Evolutionary conservation across 768 basidiomycete species (phyloP).

Genomic region (Termitomyces sp.): DNA sequence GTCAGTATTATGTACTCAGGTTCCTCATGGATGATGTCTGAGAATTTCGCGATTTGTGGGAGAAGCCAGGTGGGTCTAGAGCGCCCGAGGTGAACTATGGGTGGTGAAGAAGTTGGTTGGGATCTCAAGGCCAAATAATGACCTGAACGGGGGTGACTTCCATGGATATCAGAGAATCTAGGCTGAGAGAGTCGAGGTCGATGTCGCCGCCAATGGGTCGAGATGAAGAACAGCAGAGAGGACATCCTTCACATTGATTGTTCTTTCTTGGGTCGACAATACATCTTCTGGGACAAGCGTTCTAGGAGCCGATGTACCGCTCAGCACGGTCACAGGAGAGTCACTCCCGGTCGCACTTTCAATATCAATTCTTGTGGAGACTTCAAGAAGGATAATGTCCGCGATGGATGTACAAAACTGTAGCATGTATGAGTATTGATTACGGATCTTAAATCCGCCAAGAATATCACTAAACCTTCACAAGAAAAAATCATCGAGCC

Average conservation of each 20-base stretch:
- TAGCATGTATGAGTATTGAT: conserved; percentile 25
- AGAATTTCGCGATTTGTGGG: neutral
- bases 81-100: conserved; percentile 23
- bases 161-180: conserved; percentile 71
- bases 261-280: conserved; percentile 14
- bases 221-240: conserved; percentile 43
- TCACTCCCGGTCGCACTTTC: neutral
- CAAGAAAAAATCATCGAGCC: no score
- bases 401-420: conserved; percentile 28
- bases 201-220: conserved; percentile 32
- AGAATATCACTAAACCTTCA: no score
- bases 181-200: conserved; percentile 44
- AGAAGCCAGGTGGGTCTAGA: conserved; percentile 25
- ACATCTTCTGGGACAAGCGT: conserved; percentile 34
- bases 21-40: neutral
- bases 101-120: conserved; percentile 37
- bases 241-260: conserved; percentile 28
- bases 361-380: conserved; percentile 13
- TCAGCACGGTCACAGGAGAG: conserved; percentile 2
- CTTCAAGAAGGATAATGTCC: conserved; percentile 25
- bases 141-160: no score
- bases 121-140: conserved; percentile 34
- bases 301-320: conserved; percentile 25
- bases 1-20: neutral
- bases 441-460: no score